phyloP scores from a whole-genome alignment of 768 basidiomycete species.

The Leucocoprinus birnbaumii region DNA sequence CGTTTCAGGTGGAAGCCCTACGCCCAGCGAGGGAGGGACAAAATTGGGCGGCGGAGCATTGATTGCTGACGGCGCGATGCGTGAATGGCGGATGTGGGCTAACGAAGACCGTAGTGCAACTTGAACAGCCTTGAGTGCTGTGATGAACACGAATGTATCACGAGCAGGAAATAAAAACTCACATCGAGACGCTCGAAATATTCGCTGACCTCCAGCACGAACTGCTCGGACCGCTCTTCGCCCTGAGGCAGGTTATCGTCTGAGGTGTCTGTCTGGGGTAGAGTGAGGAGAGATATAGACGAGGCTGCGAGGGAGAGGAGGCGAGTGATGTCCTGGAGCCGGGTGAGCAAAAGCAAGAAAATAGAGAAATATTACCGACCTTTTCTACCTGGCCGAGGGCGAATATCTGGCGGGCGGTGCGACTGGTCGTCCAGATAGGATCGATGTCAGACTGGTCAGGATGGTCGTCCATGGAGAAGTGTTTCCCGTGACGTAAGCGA shows the following conservation, averaged over 20 bases:
- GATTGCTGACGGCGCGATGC: conserved; percentile 87
- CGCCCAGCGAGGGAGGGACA: conserved; percentile 75
- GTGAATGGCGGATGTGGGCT: conserved; percentile 77
- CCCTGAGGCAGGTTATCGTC: conserved; percentile 72
- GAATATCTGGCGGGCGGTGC: conserved; percentile 79
- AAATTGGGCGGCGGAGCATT: conserved; percentile 73
- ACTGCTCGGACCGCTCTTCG: conserved; percentile 82
- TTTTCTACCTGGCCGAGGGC: conserved; percentile 81
- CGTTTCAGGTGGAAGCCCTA: conserved; percentile 55
- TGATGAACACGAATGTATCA: conserved; percentile 5
- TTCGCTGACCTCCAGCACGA: conserved; percentile 81
- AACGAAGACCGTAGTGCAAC: conserved; percentile 72
- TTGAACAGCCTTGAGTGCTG: conserved; percentile 60
- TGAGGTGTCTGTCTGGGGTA: conserved; percentile 78
- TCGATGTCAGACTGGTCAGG: conserved; percentile 61
- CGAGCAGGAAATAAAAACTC: conserved; percentile 16
- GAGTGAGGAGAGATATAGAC: conserved; percentile 72
- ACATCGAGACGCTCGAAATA: conserved; percentile 85
- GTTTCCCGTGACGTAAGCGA: conserved; percentile 8
- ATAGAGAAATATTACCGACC: conserved; percentile 27
- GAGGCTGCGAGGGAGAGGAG: conserved; percentile 75
- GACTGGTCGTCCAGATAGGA: conserved; percentile 78
- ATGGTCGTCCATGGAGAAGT: conserved; percentile 28
- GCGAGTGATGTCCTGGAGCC: conserved; percentile 72
- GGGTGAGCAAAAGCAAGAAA: not conserved